A percentile compares a stretch with the other conserved stretches of the same genome.
Conservation (phyloP, 106 monocot species). For the Dendrobium chrysotoxum region DNA sequence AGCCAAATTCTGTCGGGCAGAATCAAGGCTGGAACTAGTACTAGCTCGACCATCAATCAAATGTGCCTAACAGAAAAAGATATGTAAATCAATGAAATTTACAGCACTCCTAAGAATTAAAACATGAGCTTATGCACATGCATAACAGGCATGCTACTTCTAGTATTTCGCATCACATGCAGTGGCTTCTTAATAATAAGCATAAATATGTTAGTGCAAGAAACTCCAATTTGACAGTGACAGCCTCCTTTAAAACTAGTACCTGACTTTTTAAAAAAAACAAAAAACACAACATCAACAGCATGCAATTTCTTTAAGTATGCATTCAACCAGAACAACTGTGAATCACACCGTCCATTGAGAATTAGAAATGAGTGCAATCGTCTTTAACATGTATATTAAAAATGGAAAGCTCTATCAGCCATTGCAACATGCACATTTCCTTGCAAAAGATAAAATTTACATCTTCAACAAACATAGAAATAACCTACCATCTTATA, state of each 20-base stretch:
- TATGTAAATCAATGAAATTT: background rate
- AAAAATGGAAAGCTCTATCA: background rate
- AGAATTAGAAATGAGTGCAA: background rate
- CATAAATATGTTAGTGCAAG: background rate
- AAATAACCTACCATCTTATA: background rate
- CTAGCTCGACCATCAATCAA: slow-evolving; percentile 92
- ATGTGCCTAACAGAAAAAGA: slow-evolving; percentile 44
- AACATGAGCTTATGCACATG: background rate
- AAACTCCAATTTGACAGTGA: background rate
- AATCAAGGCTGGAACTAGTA: slow-evolving; percentile 86
- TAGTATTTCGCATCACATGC: background rate
- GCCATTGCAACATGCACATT: background rate
- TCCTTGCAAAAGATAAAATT: background rate
- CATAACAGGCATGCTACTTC: background rate
- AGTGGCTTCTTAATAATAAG: background rate
- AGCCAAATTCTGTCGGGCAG: slow-evolving; percentile 91
- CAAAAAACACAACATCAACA: background rate
- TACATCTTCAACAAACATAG: background rate
- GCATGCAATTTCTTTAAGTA: background rate
- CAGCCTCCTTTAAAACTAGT: background rate
- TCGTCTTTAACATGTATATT: background rate
- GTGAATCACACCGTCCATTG: background rate
- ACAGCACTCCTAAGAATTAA: background rate
- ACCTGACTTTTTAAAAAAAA: background rate
- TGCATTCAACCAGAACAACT: background rate